Base-by-base conservation (phyloP, 371 early-diverging fungal genomes). In the Rhizopus stolonifer region DNA sequence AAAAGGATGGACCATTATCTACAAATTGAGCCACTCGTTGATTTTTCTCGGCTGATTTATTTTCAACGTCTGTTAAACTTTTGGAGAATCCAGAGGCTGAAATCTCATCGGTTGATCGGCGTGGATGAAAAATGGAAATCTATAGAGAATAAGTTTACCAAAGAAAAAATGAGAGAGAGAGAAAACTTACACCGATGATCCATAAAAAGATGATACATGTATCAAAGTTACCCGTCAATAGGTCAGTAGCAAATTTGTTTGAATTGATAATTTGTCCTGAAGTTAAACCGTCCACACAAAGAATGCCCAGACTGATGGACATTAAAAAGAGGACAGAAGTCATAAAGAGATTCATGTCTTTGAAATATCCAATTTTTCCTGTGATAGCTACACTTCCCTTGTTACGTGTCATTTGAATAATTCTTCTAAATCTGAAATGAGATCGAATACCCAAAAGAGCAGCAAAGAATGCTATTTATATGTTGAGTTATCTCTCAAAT, bases 51-150 rank as follows among this genome's bases (percentile, higher is more conserved):
- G 55, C 51, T 22, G n/a, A 24, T 17, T 58, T 31, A 15, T 14
- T 34, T 32, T 53, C 61, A 18, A 40, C 25, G 44, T 65, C 46
- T 10, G 43, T 45, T 3, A 33, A 32, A 31, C 47, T 47, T n/a
- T 17, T 43, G 0, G 57, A 57, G 11, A 19, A 13, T 10, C n/a
- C 22, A 14, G 32, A 46, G 0, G 48, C 33, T 14, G 44, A 46
- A 17, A 29, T 46, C 3, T 52, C 55, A 3, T 34, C 33, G 3
- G 31, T 17, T n/a, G 58, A 26, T 13, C 57, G 60, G 32, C 72
- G 64, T 33, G 75, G 75, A 50, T 75, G 75, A 52, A 73, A 75
- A 52, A 75, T 71, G 13, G 69, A 69, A 10, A 74, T 69, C 74
- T 74, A 49, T 9, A 39, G n/a, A 32, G 38, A 18, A 36, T 34